Conservation (phyloP, 1,284 basidiomycete genomes). For the Anthracocystis setariae region DNA sequence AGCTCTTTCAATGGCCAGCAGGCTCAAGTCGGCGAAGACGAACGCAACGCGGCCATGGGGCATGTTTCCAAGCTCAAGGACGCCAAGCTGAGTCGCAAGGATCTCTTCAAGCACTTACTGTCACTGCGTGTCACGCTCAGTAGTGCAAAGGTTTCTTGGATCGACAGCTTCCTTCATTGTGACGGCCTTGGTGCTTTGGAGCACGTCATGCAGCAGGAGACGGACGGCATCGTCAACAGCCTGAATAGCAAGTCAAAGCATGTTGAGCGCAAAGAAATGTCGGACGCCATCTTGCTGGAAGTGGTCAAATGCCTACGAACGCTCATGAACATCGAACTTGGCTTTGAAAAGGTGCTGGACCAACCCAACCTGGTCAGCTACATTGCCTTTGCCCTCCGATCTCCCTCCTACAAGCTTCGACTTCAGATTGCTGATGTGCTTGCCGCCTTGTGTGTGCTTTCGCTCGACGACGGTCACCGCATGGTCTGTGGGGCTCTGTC, state of each 20-base stretch:
- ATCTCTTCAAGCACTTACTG: slow-evolving; percentile 77
- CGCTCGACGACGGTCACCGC: slow-evolving; percentile 77
- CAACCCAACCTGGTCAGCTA: slow-evolving; percentile 78
- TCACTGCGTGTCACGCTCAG: slow-evolving; percentile 86
- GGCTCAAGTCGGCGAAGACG: slow-evolving; percentile 16
- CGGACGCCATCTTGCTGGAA: slow-evolving; percentile 53
- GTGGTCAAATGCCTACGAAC: slow-evolving; percentile 80
- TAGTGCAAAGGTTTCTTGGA: slow-evolving; percentile 81
- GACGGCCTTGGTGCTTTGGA: slow-evolving; percentile 75
- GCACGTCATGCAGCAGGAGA: slow-evolving; percentile 46
- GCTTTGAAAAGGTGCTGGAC: slow-evolving; percentile 77
- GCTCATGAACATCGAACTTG: slow-evolving; percentile 83
- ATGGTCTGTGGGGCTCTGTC: slow-evolving; percentile 81
- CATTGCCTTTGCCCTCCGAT: slow-evolving; percentile 78
- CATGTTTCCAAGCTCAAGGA: slow-evolving; percentile 38
- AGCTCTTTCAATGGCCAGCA: slow-evolving; percentile 11
- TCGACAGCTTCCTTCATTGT: slow-evolving; percentile 77
- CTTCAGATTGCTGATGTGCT: slow-evolving; percentile 80
- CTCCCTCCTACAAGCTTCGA: slow-evolving; percentile 75
- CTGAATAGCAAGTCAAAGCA: slow-evolving; percentile 21
- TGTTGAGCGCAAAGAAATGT: slow-evolving; percentile 55
- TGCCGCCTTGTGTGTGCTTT: slow-evolving; percentile 82
- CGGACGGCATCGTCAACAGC: slow-evolving; percentile 29
- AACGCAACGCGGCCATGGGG: slow-evolving; percentile 19
- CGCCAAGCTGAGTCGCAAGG: slow-evolving; percentile 46